Base-by-base conservation (phyloP, 257 asterid genomes). In the Capsicum chinense region DNA sequence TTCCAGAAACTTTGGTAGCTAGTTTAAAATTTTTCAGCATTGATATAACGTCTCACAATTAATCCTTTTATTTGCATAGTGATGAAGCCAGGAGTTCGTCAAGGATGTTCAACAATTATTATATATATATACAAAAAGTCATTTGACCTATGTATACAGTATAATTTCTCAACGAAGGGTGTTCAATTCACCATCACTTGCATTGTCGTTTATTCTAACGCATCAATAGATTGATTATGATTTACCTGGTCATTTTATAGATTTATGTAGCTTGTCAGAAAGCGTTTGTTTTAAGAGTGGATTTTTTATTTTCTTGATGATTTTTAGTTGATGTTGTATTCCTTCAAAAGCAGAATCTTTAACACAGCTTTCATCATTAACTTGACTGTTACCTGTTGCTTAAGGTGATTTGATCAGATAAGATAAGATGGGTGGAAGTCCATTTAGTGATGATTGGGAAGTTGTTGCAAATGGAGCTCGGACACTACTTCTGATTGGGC, bases 391-490 rank as follows among this genome's bases (percentile, higher is more conserved):
- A 26, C 33, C 33, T 26, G 42, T 48, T 48, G 59, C 58, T 19
- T 48, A 19, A 39, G 59, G 39, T 73, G 57, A 48, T 48, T 48
- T 48, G 44, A 73, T 48, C 19, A 3, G 19, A 48, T 19, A 48
- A 12, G 60, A 11, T 48, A 73, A 50, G 19, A 94, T 95, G 99
- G 98, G 97, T 21, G 99, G 97, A 62, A 91, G 94, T 86, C 85
- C 84, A 47, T 57, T 86, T 63, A 90, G 88, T 83, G 97, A 92
- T 81, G 98, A 94, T 82, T 94, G 99, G 98, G 98, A 95, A 90
- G 85, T 94, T 58, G 64, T 92, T 66, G 64, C 80, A 1, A 88
- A 56, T 87, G 93, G 85, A 13, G 90, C 89, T 79, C 87, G 92
- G 54, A 93, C 97, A 7, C 80, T 93, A 48, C 95, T 94, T 83